Conservation (phyloP, 1,284 basidiomycete species). For the Pterulicium gracile region DNA sequence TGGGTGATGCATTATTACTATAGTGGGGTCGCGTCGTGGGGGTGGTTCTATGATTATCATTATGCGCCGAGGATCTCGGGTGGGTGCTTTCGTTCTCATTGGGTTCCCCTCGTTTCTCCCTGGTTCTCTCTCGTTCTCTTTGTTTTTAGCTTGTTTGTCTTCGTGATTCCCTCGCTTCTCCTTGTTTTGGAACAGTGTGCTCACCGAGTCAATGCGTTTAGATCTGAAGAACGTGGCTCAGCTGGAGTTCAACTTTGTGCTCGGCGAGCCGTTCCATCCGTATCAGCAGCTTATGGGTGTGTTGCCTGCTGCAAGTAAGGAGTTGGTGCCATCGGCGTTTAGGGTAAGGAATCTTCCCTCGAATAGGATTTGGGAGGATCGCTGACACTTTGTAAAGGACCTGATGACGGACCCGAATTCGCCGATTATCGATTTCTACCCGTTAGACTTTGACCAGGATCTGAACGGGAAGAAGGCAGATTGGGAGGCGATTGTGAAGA, state of each 20-base stretch:
- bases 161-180: background rate
- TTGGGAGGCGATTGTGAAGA: slow-evolving; percentile 99
- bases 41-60: slow-evolving; percentile 99
- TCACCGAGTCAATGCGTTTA: slow-evolving; percentile 15
- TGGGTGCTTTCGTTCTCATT: slow-evolving; percentile 21
- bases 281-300: slow-evolving; percentile 99
- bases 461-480: slow-evolving; percentile 98
- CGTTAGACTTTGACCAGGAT: slow-evolving; percentile 83
- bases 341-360: slow-evolving; percentile 34
- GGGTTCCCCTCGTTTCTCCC: background rate
- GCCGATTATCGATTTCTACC: slow-evolving; percentile 93
- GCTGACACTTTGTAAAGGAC: slow-evolving; percentile 46
- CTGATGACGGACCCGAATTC: slow-evolving; percentile 85
- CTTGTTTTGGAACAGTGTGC: background rate
- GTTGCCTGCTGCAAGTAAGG: slow-evolving; percentile 80
- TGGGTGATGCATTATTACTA: slow-evolving; percentile 99
- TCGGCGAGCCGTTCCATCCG: slow-evolving; percentile 87
- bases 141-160: slow-evolving; percentile 2
- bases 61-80: slow-evolving; percentile 93
- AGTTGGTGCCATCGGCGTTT: slow-evolving; percentile 81
- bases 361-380: slow-evolving; percentile 7
- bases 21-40: slow-evolving; percentile 92
- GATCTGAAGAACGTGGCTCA: slow-evolving; percentile 72
- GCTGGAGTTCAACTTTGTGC: slow-evolving; percentile 78
- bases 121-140: background rate